Evolutionary conservation across 75 land plant genomes (phyloP).

Genomic region (Chamaecyparis obtusa): DNA sequence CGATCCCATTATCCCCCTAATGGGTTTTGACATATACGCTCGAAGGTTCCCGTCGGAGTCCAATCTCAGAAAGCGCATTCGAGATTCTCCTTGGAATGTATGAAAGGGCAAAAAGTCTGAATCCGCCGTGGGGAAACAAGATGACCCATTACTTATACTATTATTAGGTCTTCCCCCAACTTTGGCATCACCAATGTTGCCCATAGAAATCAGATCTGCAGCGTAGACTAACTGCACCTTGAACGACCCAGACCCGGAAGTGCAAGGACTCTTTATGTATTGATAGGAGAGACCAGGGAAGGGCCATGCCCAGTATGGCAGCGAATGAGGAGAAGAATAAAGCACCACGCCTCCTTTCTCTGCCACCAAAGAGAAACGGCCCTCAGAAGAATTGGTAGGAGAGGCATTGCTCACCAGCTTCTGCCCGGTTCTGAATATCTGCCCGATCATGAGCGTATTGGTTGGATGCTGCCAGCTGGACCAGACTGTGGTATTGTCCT

Average conservation of each 20-base stretch:
- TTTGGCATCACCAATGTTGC: neutral
- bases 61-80: neutral
- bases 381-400: neutral
- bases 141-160: neutral
- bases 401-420: conserved; percentile 5
- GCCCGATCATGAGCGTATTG: conserved; percentile 7
- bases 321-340: neutral
- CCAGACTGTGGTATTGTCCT: neutral
- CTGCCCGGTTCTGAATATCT: neutral
- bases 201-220: neutral
- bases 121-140: neutral
- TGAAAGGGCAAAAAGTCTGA: neutral
- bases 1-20: neutral
- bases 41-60: conserved; percentile 4
- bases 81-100: neutral
- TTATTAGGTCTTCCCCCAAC: neutral
- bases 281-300: conserved; percentile 2
- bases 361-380: neutral
- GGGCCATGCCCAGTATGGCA: conserved; percentile 1
- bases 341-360: conserved; percentile 6
- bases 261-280: conserved; percentile 2
- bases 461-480: conserved; percentile 1
- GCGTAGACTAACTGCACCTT: neutral
- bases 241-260: neutral
- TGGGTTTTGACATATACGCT: neutral